These are phyloP conservation scores for Phytopythium delawarense DNA, from an alignment of 352 stramenopile species.

Conservation along the genomic window DNA sequence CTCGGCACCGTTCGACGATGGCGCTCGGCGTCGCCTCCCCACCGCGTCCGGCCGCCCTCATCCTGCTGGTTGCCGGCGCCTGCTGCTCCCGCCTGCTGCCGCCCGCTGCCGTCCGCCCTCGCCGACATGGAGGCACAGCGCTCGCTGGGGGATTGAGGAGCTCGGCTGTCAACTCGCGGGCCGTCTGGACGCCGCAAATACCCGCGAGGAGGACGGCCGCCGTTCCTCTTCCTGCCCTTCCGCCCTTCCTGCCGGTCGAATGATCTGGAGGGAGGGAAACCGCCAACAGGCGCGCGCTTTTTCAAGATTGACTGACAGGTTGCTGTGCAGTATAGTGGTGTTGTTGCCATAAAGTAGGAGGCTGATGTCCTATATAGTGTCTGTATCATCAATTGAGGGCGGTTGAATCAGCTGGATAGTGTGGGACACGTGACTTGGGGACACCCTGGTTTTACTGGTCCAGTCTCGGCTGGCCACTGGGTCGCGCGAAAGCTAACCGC, in stretches of 20 bases:
- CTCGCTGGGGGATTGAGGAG: too few species aligned
- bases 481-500: not conserved
- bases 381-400: too few species aligned
- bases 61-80: not conserved
- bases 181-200: not conserved
- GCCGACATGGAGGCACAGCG: too few species aligned
- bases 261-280: not conserved
- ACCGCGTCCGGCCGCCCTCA: not conserved
- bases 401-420: too few species aligned
- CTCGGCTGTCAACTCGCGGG: too few species aligned
- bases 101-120: not conserved
- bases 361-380: too few species aligned
- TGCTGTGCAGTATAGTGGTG: not conserved
- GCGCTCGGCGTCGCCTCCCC: too few species aligned
- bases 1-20: not conserved
- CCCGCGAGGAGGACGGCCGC: not conserved
- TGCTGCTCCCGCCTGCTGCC: not conserved
- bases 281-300: constrained; percentile 8
- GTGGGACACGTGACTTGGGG: too few species aligned
- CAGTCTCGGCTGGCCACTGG: too few species aligned
- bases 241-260: not conserved
- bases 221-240: not conserved
- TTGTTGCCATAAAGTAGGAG: too few species aligned
- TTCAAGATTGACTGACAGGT: constrained; percentile 5
- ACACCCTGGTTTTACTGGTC: too few species aligned